These are phyloP conservation scores for Aspergillus hortae DNA, from an alignment of 2,329 filamentous ascomycete species.

Conservation along the genomic window DNA sequence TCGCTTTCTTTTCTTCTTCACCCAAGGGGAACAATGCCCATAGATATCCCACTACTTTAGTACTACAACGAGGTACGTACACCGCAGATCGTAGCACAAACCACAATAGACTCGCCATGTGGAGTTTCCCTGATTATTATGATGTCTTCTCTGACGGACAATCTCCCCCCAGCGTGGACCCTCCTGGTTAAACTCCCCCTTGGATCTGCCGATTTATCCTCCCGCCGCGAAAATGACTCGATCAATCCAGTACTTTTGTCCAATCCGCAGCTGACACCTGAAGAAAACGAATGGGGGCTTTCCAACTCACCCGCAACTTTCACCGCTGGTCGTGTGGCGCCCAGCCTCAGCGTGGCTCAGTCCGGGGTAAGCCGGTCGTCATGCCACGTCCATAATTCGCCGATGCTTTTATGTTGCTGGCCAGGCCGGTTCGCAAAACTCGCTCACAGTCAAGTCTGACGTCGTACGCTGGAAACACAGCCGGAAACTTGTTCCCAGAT, in stretches of 20 bases:
- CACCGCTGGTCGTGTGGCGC: slow-evolving; percentile 3
- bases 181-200: too few species aligned
- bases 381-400: not conserved
- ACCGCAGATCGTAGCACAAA: too few species aligned
- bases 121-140: too few species aligned
- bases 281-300: too few species aligned
- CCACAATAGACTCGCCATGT: too few species aligned
- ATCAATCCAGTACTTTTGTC: not conserved
- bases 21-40: not conserved
- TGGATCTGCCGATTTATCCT: not conserved
- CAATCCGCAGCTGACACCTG: too few species aligned
- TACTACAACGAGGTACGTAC: too few species aligned
- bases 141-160: too few species aligned
- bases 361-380: slow-evolving; percentile 9
- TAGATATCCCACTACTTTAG: too few species aligned
- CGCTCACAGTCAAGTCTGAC: too few species aligned
- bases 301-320: not conserved
- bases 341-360: slow-evolving; percentile 8
- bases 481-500: not conserved
- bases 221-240: not conserved
- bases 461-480: not conserved
- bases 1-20: slow-evolving; percentile 1
- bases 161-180: too few species aligned
- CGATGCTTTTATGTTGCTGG: not conserved
- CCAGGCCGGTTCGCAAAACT: not conserved